Base-by-base conservation (phyloP, 495 filamentous ascomycete species). In the Tuber indicum region DNA sequence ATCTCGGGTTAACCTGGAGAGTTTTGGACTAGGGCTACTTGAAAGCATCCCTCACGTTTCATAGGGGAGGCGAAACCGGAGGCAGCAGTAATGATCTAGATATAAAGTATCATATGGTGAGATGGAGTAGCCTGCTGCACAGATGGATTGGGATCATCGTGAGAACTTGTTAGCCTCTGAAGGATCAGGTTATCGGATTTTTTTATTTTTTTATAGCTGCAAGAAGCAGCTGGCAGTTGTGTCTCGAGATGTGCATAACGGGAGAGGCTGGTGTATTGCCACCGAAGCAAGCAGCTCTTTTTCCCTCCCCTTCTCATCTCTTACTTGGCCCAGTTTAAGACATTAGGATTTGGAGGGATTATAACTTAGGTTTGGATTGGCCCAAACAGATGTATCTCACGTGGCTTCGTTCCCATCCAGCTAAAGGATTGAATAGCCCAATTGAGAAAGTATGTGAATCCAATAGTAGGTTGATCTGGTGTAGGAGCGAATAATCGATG, bases 181-280 rank as follows among this genome's bases (percentile, higher is more conserved):
- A 66, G 58, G 14, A 36, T 66, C 58, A 66, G 3, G 26, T 66
- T 36, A 32, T 19, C 39, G 32, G 14, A 32, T 66, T 26, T 36
- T 36, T 66, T 17, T 17, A 32, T 32, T 5, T 66, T 17, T 26
- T 66, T 26, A n/a, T 16, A 32, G 17, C n/a, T 66, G 26, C 58
- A 74, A 70, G 72, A 71, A 78, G 49, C 71, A 70, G 42, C 69
- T 79, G 71, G 58, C 71, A 45, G 66, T 70, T 75, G 45, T 73
- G 73, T 44, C 78, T 74, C 74, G 72, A 69, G 39, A 32, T 44
- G 62, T 80, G 78, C 78, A 79, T 72, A 49, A 58, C 70, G 45
- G 74, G 49, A 80, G 73, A 71, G 75, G 76, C 71, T 80, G 78
- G 73, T 76, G 74, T 76, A 70, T 72, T 80, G 77, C 62, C 58